Percentiles rank a stretch among this genome's conserved stretches.
These are phyloP conservation scores for Leptodermis oblonga DNA, from an alignment of 257 asterid species.

Conservation along the genomic window DNA sequence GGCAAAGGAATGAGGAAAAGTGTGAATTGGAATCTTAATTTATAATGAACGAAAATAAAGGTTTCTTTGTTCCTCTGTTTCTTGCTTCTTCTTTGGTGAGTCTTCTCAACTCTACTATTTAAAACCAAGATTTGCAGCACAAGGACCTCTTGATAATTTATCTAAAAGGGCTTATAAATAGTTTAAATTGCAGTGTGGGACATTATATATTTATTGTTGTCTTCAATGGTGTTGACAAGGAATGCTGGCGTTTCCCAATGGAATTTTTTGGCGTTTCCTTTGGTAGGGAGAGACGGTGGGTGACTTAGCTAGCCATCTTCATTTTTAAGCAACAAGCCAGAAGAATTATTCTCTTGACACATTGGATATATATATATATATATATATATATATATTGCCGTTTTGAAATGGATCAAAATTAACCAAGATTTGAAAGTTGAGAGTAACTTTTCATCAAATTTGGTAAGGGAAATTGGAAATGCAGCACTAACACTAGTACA, in stretches of 20 bases:
- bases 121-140: slow-evolving; percentile 25
- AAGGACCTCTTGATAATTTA: slow-evolving; percentile 21
- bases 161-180: slow-evolving; percentile 12
- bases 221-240: slow-evolving; percentile 45
- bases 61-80: background rate
- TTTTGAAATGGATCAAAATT: too few species aligned
- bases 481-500: background rate
- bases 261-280: slow-evolving; percentile 60
- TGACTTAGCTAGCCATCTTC: slow-evolving; percentile 1
- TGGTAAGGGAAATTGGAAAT: too few species aligned
- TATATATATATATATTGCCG: too few species aligned
- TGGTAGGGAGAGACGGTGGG: slow-evolving; percentile 28
- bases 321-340: background rate
- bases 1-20: slow-evolving; percentile 42
- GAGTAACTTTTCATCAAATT: too few species aligned
- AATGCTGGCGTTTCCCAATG: slow-evolving; percentile 51
- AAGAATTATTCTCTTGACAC: too few species aligned
- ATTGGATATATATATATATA: too few species aligned
- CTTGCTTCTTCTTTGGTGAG: slow-evolving; percentile 14
- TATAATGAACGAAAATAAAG: slow-evolving; percentile 22
- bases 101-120: slow-evolving; percentile 9
- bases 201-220: slow-evolving; percentile 23
- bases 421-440: too few species aligned
- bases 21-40: slow-evolving; percentile 42
- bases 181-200: slow-evolving; percentile 21